Base-by-base conservation (phyloP, 1,284 basidiomycete species). In the Phellopilus nigrolimitatus region DNA sequence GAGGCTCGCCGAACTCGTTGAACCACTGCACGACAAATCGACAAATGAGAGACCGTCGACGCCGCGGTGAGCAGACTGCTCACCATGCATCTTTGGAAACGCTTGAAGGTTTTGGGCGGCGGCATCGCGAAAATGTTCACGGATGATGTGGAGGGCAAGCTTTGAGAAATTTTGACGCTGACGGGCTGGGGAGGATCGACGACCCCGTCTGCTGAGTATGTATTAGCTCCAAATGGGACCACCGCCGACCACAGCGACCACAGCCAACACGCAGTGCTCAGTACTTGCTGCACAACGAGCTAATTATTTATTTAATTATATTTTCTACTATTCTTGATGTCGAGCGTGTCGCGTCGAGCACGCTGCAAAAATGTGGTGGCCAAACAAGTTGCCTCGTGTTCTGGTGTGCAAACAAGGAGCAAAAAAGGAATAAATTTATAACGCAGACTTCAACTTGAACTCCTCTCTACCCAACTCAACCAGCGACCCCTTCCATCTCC, bases 391-490 rank as follows among this genome's bases (percentile, higher is more conserved):
- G 24, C 42, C 44, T 25, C 50, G 42, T 52, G 42, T 42, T 28
- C 25, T 39, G 36, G 52, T 49, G 37, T 24, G 34, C 52, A 54
- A 54, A 54, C 42, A 54, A 48, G 8, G 30, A 15, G 34, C 52
- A 54, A 54, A 54, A 34, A 54, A 48, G 8, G 30, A 38, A 38
- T 33, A 30, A 30, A 48, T 47, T 48, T 53, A 48, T 48, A 48
- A 37, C 41, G 31, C 24, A 43, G 47, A 28, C 44, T 53, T 53
- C 31, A 53, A 44, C 40, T 42, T 44, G 31, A 33, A 33, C 27
- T 25, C 24, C n/a, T 22, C 31, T 25, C 25, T 40, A 21, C 34
- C 24, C 37, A 22, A 21, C 50, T 15, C 24, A 33, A 17, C 49
- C 25, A 21, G 44, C 50, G 34, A 46, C 36, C 47, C 46, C 37